Percentiles rank a stretch among this genome's conserved stretches.
Evolutionary conservation across 768 basidiomycete species (phyloP).

Genomic region (Boletus rubescentipes): DNA sequence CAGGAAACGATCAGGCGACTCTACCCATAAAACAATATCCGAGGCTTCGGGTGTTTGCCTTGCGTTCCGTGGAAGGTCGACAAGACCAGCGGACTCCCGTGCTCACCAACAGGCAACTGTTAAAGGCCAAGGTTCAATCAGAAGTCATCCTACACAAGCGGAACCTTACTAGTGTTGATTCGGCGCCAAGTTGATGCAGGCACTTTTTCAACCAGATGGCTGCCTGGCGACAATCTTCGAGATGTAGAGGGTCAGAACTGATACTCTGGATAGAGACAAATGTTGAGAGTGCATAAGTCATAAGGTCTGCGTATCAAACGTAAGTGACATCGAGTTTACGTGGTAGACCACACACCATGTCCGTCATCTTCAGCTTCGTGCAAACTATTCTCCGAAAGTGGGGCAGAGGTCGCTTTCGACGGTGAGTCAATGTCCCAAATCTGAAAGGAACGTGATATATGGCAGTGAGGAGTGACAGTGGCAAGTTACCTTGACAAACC

Average conservation of each 20-base stretch:
- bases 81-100: constrained; percentile 83
- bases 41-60: constrained; percentile 55
- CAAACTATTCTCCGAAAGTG: neutral
- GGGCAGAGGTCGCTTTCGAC: neutral
- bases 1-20: constrained; percentile 7
- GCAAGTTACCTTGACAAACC: constrained; percentile 67
- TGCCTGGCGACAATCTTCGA: constrained; percentile 90
- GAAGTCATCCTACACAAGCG: neutral
- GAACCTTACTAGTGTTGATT: constrained; percentile 62
- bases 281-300: constrained; percentile 78
- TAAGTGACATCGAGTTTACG: constrained; percentile 2
- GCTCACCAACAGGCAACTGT: constrained; percentile 75
- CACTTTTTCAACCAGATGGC: constrained; percentile 92
- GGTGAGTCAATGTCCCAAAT: constrained; percentile 53
- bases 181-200: constrained; percentile 83
- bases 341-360: constrained; percentile 16
- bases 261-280: constrained; percentile 89
- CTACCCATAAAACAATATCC: constrained; percentile 90
- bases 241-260: constrained; percentile 61
- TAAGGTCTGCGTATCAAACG: constrained; percentile 47
- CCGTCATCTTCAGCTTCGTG: constrained; percentile 17
- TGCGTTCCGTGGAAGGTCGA: constrained; percentile 81
- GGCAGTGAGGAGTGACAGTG: neutral
- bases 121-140: neutral
- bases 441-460: constrained; percentile 29